Percentiles rank a stretch among this genome's conserved stretches.
phyloP scores from a whole-genome alignment of 495 filamentous ascomycete genomes.

The Elaphomyces granulatus region DNA sequence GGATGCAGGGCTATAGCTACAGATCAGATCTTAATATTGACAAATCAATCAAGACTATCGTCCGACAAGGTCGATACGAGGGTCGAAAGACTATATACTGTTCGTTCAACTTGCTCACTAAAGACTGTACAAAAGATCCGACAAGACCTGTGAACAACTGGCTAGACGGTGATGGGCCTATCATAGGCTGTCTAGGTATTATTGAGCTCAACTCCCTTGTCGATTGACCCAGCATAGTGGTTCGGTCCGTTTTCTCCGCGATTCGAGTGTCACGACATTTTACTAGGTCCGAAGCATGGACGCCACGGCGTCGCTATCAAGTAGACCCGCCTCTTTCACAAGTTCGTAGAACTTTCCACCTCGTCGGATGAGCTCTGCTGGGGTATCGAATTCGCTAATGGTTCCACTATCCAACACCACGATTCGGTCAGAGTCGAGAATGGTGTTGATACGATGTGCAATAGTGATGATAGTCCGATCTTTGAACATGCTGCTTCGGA shows the following conservation, averaged over 20 bases:
- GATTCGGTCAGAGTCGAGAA: slow-evolving; percentile 83
- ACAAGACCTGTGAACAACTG: too few relatives aligned
- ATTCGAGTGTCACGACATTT: background rate
- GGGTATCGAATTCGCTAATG: slow-evolving; percentile 47
- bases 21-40: too few relatives aligned
- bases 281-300: slow-evolving; percentile 6
- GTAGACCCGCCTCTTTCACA: slow-evolving; percentile 39
- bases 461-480: slow-evolving; percentile 97
- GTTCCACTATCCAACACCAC: slow-evolving; percentile 65
- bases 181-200: too few relatives aligned
- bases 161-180: too few relatives aligned
- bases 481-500: slow-evolving; percentile 49
- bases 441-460: slow-evolving; percentile 94
- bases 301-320: slow-evolving; percentile 32
- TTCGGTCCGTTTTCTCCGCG: slow-evolving; percentile 1
- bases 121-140: too few relatives aligned
- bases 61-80: too few relatives aligned
- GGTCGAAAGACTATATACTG: too few relatives aligned
- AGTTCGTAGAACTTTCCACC: slow-evolving; percentile 42
- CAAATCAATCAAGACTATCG: too few relatives aligned
- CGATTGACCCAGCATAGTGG: too few relatives aligned
- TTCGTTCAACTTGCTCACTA: too few relatives aligned
- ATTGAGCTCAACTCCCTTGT: too few relatives aligned
- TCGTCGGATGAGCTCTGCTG: slow-evolving; percentile 35
- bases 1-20: too few relatives aligned